Evolutionary conservation across 2,329 filamentous ascomycete genomes (phyloP).

Genomic region (Thermothelomyces thermophilus): DNA sequence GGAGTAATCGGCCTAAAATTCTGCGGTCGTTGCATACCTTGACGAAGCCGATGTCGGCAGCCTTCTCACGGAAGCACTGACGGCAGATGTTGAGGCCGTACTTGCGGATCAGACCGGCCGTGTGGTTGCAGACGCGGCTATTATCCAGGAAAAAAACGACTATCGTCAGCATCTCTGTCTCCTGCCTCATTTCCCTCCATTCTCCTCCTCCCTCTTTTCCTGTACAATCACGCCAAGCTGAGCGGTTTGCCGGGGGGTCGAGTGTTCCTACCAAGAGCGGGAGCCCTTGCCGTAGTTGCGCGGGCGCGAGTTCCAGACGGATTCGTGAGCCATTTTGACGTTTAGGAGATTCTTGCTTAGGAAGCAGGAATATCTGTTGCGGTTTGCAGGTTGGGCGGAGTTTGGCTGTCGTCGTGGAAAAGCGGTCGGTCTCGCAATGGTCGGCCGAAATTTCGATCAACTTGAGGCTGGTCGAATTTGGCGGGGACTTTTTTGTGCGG

Average conservation of each 20-base stretch:
- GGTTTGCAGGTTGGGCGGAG: constrained; percentile 16
- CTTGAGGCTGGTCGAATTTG: constrained; percentile 16
- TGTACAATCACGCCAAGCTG: too few species aligned
- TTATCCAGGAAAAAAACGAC: background rate
- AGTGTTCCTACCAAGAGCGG: constrained; percentile 67
- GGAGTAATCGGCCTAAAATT: too few species aligned
- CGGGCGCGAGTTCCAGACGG: constrained; percentile 98
- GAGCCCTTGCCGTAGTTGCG: constrained; percentile 96
- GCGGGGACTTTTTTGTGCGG: constrained; percentile 22
- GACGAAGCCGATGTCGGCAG: constrained; percentile 65
- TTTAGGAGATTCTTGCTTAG: constrained; percentile 19
- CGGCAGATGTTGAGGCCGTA: constrained; percentile 90
- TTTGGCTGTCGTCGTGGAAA: constrained; percentile 16
- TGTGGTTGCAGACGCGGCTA: constrained; percentile 76
- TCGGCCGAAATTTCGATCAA: constrained; percentile 22
- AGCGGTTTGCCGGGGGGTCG: too few species aligned
- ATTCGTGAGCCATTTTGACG: constrained; percentile 69
- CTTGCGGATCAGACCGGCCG: constrained; percentile 98
- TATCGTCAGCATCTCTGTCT: constrained; percentile 22
- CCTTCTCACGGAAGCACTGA: constrained; percentile 73
- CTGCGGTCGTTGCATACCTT: constrained; percentile 44
- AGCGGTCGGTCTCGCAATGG: constrained; percentile 13
- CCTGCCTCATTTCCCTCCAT: constrained; percentile 2
- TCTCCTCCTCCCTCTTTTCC: constrained; percentile 3
- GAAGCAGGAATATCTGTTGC: constrained; percentile 13